Percentiles rank a stretch among this genome's conserved stretches.
These are phyloP conservation scores for Leccinum rimulosum DNA, from an alignment of 768 basidiomycete species.

Conservation along the genomic window DNA sequence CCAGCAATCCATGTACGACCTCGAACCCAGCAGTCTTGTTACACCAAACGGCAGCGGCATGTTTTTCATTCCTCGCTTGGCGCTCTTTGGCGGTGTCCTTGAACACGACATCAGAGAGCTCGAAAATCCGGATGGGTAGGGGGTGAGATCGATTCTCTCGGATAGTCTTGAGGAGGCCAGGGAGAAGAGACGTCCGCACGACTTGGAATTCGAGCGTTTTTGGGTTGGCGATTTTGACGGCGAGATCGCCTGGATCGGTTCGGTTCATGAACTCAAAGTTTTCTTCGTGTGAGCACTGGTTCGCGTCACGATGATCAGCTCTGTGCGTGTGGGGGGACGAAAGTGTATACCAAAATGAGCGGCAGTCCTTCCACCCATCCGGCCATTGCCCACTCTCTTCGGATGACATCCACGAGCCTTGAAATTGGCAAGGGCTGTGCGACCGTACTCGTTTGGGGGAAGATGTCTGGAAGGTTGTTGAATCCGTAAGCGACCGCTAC, in stretches of 20 bases:
- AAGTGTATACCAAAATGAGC: conserved; percentile 70
- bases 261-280: conserved; percentile 95
- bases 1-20: conserved; percentile 91
- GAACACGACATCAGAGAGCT: conserved; percentile 89
- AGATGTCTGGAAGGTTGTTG: conserved; percentile 90
- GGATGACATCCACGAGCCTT: conserved; percentile 84
- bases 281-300: conserved; percentile 96
- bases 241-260: conserved; percentile 73
- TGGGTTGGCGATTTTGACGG: conserved; percentile 92
- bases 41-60: conserved; percentile 91
- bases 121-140: conserved; percentile 91
- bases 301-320: conserved; percentile 5
- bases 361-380: conserved; percentile 97
- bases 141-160: conserved; percentile 95
- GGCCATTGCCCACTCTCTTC: conserved; percentile 88
- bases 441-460: conserved; percentile 93
- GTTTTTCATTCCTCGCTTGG: conserved; percentile 83
- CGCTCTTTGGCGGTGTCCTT: conserved; percentile 78
- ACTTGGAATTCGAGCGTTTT: conserved; percentile 98
- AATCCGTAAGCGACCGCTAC: conserved; percentile 97
- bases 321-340: not conserved
- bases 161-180: conserved; percentile 93
- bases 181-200: conserved; percentile 92
- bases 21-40: conserved; percentile 98
- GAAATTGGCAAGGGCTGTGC: conserved; percentile 90